Percentiles rank a stretch among this genome's conserved stretches.
These are phyloP conservation scores for Aspergillus niger DNA, from an alignment of 2,329 filamentous ascomycete genomes.

Conservation along the genomic window DNA sequence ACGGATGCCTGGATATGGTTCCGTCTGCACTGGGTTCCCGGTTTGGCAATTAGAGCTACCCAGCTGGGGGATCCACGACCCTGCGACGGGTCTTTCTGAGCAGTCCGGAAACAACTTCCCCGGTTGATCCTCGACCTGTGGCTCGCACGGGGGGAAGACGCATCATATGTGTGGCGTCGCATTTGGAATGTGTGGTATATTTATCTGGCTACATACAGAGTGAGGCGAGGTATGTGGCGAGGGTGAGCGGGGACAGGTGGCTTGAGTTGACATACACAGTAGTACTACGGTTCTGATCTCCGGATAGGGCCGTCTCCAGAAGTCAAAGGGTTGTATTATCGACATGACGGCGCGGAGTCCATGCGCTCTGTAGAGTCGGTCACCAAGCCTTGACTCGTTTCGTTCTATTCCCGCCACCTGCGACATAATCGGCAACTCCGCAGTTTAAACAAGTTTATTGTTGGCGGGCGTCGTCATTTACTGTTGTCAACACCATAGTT, in stretches of 20 bases:
- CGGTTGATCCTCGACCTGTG: neutral
- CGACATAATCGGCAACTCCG: neutral
- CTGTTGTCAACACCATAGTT: neutral
- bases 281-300: neutral
- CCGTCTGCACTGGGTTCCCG: slow-evolving; percentile 7
- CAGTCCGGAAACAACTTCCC: neutral
- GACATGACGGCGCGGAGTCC: neutral
- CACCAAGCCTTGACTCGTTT: neutral
- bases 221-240: neutral
- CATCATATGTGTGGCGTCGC: neutral
- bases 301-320: neutral
- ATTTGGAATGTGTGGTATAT: neutral
- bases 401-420: neutral
- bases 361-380: neutral
- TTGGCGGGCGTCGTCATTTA: neutral
- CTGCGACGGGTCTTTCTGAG: neutral
- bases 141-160: neutral
- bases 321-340: neutral
- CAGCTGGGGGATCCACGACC: neutral
- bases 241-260: neutral
- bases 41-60: neutral
- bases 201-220: neutral
- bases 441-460: no score
- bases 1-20: slow-evolving; percentile 3
- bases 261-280: neutral